These are phyloP conservation scores for Rhizomucor miehei DNA, from an alignment of 371 early-diverging fungal genomes.

Conservation along the genomic window DNA sequence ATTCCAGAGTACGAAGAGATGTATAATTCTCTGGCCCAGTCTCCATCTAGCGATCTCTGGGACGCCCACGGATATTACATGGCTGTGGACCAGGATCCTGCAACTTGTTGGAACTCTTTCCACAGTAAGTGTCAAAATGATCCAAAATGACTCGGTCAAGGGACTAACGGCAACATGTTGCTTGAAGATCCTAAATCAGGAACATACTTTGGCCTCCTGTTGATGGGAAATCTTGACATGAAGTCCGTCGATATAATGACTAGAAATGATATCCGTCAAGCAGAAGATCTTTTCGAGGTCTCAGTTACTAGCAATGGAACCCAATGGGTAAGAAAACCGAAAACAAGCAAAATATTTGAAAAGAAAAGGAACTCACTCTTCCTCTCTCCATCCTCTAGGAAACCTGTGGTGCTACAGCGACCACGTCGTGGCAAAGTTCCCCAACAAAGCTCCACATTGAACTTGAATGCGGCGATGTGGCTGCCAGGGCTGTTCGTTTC, in stretches of 20 bases:
- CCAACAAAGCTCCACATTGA: not conserved
- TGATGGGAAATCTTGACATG: conserved; percentile 28
- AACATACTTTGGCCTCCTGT: conserved; percentile 47
- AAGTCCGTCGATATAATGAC: conserved; percentile 24
- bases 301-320: conserved; percentile 22
- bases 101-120: conserved; percentile 57
- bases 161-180: not conserved
- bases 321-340: conserved; percentile 19
- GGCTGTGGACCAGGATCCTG: conserved; percentile 51
- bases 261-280: conserved; percentile 15
- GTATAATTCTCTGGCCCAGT: conserved; percentile 15
- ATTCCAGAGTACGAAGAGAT: conserved; percentile 28
- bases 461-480: not conserved
- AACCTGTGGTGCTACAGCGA: not conserved
- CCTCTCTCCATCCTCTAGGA: not conserved
- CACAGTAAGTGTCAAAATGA: conserved; percentile 20
- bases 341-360: not conserved
- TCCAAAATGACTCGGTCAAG: not conserved
- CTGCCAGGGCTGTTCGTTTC: conserved; percentile 23
- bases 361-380: not conserved
- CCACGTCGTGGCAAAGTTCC: not conserved
- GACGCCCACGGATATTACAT: conserved; percentile 48
- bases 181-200: conserved; percentile 21
- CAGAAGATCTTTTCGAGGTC: conserved; percentile 20
- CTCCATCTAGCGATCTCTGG: conserved; percentile 35